A percentile compares a stretch with the other conserved stretches of the same genome.
Conservation (phyloP, 2,329 filamentous ascomycete genomes). For the Nakataea oryzae region DNA sequence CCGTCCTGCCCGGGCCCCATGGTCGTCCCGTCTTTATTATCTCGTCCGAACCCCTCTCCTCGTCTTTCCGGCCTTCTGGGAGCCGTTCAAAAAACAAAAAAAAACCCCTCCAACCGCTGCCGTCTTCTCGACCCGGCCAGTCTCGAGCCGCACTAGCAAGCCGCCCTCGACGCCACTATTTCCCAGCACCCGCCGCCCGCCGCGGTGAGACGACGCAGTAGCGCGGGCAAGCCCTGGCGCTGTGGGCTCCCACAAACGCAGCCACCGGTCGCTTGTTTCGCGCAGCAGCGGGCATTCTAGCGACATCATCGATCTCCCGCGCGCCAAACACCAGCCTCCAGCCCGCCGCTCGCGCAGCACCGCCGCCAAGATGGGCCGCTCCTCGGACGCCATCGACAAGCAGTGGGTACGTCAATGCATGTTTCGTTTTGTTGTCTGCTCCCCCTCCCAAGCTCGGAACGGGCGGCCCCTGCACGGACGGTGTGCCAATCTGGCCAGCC, state of each 20-base stretch:
- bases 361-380: background rate
- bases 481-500: background rate
- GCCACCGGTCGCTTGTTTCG: background rate
- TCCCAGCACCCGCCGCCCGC: background rate
- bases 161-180: background rate
- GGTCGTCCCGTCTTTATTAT: background rate
- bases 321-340: no score
- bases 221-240: background rate
- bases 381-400: background rate
- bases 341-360: no score
- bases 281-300: no score
- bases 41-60: background rate
- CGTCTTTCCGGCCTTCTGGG: background rate
- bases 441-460: background rate
- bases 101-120: no score
- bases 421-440: background rate
- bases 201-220: background rate
- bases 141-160: background rate
- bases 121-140: background rate
- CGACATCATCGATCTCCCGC: background rate
- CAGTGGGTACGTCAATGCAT: slow-evolving; percentile 1
- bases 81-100: background rate
- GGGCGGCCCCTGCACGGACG: background rate
- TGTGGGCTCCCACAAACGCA: background rate
- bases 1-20: background rate